phyloP scores from a whole-genome alignment of 2,329 filamentous ascomycete genomes.

The Xylariaceae sp. region DNA sequence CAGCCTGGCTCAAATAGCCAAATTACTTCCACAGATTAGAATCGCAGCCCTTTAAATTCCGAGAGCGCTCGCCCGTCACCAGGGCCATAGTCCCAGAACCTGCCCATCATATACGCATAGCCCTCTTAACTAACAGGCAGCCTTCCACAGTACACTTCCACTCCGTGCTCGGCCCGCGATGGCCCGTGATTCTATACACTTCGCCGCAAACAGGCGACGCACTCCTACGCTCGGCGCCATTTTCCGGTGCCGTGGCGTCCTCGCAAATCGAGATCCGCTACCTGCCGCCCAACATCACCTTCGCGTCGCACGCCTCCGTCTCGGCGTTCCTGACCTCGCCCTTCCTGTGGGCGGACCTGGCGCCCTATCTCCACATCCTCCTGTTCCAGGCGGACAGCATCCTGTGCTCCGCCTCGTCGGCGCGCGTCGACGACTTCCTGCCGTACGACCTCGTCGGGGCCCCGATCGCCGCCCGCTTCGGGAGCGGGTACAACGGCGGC shows the following conservation, averaged over 20 bases:
- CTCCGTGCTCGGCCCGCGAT: constrained; percentile 48
- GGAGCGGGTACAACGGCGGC: constrained; percentile 41
- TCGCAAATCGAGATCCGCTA: constrained; percentile 46
- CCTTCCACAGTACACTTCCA: constrained; percentile 43
- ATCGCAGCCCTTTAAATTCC: background rate
- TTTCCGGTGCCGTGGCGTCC: constrained; percentile 44
- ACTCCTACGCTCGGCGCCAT: constrained; percentile 39
- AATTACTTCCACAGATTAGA: no score
- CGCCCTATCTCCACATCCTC: constrained; percentile 42
- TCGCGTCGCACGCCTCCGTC: constrained; percentile 44
- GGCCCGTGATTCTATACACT: constrained; percentile 53
- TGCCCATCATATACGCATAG: background rate
- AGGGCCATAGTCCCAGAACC: background rate
- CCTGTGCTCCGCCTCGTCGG: constrained; percentile 41
- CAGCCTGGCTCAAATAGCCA: no score
- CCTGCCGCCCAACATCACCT: constrained; percentile 40
- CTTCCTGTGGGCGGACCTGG: constrained; percentile 47
- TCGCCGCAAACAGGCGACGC: constrained; percentile 36
- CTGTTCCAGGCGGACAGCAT: constrained; percentile 49
- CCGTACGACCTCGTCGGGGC: constrained; percentile 45
- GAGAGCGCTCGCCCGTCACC: background rate
- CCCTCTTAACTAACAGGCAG: background rate
- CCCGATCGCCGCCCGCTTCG: constrained; percentile 32
- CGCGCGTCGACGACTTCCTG: constrained; percentile 44
- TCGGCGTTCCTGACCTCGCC: constrained; percentile 44